Evolutionary conservation across 192 early-diverging fungal genomes (phyloP).

Genomic region (Linnemannia schmuckeri): DNA sequence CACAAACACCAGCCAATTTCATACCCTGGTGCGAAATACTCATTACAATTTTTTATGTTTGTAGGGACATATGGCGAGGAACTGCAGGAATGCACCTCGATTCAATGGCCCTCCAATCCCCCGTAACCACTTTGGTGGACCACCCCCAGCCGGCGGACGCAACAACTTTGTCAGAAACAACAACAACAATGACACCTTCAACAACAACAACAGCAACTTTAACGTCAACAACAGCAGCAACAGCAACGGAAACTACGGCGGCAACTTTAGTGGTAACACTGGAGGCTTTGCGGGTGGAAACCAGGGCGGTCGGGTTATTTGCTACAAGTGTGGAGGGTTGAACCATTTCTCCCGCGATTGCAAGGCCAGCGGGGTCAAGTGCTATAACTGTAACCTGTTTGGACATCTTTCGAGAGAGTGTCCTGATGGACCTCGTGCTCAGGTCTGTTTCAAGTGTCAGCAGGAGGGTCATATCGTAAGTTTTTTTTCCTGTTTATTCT

Average conservation of each 20-base stretch:
- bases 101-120: slow-evolving; percentile 27
- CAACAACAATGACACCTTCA: neutral
- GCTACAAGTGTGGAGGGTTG: slow-evolving; percentile 66
- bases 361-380: slow-evolving; percentile 65
- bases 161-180: neutral
- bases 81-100: slow-evolving; percentile 54
- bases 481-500: neutral
- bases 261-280: neutral
- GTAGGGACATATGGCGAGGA: slow-evolving; percentile 67
- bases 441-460: slow-evolving; percentile 67
- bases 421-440: slow-evolving; percentile 37
- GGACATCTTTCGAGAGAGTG: slow-evolving; percentile 55
- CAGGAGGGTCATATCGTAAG: slow-evolving; percentile 68
- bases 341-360: slow-evolving; percentile 70
- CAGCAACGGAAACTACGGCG: neutral
- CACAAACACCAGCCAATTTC: too few relatives aligned
- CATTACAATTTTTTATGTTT: neutral
- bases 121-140: slow-evolving; percentile 13
- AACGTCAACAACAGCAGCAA: neutral
- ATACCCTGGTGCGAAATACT: too few relatives aligned
- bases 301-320: slow-evolving; percentile 44
- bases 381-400: slow-evolving; percentile 67
- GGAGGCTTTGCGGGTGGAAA: slow-evolving; percentile 1
- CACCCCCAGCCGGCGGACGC: neutral
- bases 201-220: neutral